Base-by-base conservation (phyloP, 768 basidiomycete species). In the Clitopilus hobsonii region DNA sequence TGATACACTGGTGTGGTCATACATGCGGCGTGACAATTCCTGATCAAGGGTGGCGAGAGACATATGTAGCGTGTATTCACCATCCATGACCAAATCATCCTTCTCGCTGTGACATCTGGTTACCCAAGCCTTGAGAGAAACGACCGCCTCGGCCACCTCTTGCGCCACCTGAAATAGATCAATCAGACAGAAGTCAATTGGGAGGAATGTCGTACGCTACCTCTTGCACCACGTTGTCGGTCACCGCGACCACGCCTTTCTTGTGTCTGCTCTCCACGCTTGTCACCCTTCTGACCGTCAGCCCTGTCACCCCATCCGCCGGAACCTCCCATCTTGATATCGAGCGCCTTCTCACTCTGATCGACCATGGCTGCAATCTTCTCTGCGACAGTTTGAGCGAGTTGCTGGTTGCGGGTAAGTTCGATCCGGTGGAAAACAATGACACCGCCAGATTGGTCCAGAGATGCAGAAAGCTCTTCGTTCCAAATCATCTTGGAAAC, bases 401-500 rank as follows among this genome's bases (percentile, higher is more conserved):
- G 77, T 67, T 94, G 89, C 69, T 99, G 97, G 3, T 88, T 78
- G 47, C 91, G 88, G 14, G 89, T 86, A 30, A 91, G 80, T 62
- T 98, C 95, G 55, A 93, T 82, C 54, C 93, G 86, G 67, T 98
- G 93, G 78, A 98, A 94, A 47, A 96, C 86, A 54, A 99, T 82
- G 38, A 96, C 94, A 30, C 86, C 88, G 22, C 86, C 86, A 16
- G 91, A 87, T 66, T 91, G 93, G 68, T 98, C 97, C 53, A 98
- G 78, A 14, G 94, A 95, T 2, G 96, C 97, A 1, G 89, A 79
- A 10, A 99, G 77, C 65, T 98, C 94, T 64, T 98, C 97, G 64
- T 81, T 93, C 93, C 95, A 98, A 63, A 98, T 97, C 97, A 99
- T 98, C 71, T 94, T 92, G 24, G 92, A 95, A 36, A 98, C 90